These are phyloP conservation scores for Arthroderma sp. DNA, from an alignment of 2,329 filamentous ascomycete genomes.

Conservation along the genomic window DNA sequence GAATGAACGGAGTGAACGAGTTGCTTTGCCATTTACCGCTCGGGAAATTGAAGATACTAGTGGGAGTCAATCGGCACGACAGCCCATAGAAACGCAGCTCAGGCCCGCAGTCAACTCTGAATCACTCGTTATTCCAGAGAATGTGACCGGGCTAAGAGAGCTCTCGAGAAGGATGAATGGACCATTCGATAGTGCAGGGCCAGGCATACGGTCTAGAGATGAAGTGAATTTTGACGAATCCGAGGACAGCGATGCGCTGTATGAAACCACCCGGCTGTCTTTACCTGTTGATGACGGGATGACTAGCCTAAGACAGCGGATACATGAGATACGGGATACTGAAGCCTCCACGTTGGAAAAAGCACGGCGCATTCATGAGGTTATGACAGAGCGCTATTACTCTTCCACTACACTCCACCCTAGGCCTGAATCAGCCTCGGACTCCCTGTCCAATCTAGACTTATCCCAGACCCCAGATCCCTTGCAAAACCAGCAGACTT, in stretches of 20 bases:
- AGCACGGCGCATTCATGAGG: constrained; percentile 55
- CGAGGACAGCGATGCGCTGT: background rate
- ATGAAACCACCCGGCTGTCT: constrained; percentile 5
- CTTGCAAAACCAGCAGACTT: constrained; percentile 17
- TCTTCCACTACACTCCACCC: constrained; percentile 25
- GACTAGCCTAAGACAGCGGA: constrained; percentile 51
- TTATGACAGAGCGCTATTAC: constrained; percentile 57
- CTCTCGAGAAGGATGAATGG: no score
- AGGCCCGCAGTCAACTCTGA: no score
- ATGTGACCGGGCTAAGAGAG: no score
- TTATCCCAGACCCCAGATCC: constrained; percentile 20
- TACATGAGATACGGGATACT: constrained; percentile 54
- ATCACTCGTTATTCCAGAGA: no score
- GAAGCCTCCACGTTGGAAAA: constrained; percentile 50
- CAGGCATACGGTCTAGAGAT: no score
- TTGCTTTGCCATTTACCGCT: no score
- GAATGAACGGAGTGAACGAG: no score
- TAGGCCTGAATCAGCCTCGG: constrained; percentile 1
- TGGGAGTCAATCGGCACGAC: no score
- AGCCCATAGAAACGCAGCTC: no score
- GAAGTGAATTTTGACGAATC: background rate
- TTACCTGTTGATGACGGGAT: constrained; percentile 72
- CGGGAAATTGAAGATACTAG: no score
- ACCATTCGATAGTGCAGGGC: no score
- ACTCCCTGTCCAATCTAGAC: constrained; percentile 16